Evolutionary conservation across 2,329 filamentous ascomycete genomes (phyloP).

Genomic region (Diaporthe sp.): DNA sequence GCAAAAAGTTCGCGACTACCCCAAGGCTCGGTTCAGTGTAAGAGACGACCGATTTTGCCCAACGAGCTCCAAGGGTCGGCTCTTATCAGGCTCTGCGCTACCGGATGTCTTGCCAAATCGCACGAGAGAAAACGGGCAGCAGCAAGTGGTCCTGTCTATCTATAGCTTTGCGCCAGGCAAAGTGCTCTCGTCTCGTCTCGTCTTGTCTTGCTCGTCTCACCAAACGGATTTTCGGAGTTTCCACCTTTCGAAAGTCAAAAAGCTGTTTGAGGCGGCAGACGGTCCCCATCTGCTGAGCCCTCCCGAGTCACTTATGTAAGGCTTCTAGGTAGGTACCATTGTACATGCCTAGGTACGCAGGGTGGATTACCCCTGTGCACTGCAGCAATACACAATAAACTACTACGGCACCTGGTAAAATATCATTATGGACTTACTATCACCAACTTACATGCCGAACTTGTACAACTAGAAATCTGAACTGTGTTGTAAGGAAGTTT

Average conservation of each 20-base stretch:
- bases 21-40: slow-evolving; percentile 16
- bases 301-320: slow-evolving; percentile 7
- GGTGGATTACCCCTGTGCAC: too few species aligned
- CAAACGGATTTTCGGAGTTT: slow-evolving; percentile 3
- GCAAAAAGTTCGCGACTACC: slow-evolving; percentile 39
- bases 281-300: not conserved
- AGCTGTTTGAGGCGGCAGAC: slow-evolving; percentile 18
- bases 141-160: not conserved
- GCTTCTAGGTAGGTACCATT: not conserved
- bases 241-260: slow-evolving; percentile 21
- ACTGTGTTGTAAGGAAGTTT: not conserved
- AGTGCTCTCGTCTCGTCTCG: slow-evolving; percentile 9
- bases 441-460: too few species aligned
- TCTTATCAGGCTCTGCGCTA: not conserved
- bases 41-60: slow-evolving; percentile 15
- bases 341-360: not conserved
- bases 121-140: not conserved
- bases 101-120: not conserved
- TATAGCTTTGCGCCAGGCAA: slow-evolving; percentile 40
- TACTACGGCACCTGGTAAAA: too few species aligned
- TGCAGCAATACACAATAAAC: not conserved
- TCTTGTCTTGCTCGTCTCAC: slow-evolving; percentile 13
- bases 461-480: too few species aligned
- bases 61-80: not conserved
- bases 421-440: too few species aligned